phyloP scores from a whole-genome alignment of 2,329 filamentous ascomycete genomes.

The Phaeomoniella chlamydospora region DNA sequence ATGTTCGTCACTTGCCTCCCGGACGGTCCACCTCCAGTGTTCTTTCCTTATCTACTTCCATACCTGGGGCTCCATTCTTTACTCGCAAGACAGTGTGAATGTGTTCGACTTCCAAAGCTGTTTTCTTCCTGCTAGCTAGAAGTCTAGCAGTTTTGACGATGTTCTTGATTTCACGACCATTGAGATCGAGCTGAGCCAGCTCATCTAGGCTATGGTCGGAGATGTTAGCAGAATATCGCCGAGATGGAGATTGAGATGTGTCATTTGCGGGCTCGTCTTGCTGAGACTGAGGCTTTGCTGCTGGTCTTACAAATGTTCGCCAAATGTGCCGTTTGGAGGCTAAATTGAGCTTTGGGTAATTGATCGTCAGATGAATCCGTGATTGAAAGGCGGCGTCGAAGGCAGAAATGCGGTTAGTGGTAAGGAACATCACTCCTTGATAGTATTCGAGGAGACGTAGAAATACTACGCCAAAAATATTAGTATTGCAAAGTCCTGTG shows the following conservation, averaged over 20 bases:
- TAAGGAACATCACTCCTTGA: slow-evolving; percentile 21
- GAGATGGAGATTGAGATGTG: no score
- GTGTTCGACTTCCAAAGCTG: neutral
- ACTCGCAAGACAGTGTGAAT: slow-evolving; percentile 1
- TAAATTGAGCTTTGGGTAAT: slow-evolving; percentile 26
- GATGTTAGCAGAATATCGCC: neutral
- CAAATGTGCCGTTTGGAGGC: slow-evolving; percentile 7
- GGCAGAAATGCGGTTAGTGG: slow-evolving; percentile 18
- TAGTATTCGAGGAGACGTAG: slow-evolving; percentile 23
- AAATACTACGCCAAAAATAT: no score
- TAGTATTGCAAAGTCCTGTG: no score
- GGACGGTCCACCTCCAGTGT: no score
- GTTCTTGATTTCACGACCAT: slow-evolving; percentile 28
- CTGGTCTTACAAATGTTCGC: slow-evolving; percentile 6
- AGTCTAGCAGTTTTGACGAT: slow-evolving; percentile 25
- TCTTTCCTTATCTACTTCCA: no score
- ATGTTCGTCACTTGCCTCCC: no score
- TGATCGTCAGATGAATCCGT: slow-evolving; percentile 27
- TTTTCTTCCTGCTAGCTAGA: slow-evolving; percentile 9
- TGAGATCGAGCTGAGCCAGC: slow-evolving; percentile 12
- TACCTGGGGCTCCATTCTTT: slow-evolving; percentile 1
- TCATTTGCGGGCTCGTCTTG: neutral
- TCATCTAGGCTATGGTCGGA: slow-evolving; percentile 8
- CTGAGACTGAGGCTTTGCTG: neutral
- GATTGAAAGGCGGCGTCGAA: slow-evolving; percentile 23